Conservation (phyloP, 2,329 filamentous ascomycete genomes). For the Hawksworthiomyces lignivorus region DNA sequence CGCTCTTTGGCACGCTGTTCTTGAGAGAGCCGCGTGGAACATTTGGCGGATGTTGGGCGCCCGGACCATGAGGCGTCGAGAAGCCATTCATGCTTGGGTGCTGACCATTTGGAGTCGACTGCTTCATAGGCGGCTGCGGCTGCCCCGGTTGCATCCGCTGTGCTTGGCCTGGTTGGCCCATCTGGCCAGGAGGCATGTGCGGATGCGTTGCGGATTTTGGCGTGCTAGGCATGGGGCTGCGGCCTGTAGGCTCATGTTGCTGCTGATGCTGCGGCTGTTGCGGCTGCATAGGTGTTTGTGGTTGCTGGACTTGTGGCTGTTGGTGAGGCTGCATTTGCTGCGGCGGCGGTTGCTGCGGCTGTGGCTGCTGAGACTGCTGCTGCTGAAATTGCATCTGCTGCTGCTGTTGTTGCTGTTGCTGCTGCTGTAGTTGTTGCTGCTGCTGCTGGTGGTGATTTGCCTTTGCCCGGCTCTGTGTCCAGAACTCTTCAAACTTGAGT, state of each 20-base stretch:
- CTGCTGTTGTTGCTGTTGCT: conserved; percentile 15
- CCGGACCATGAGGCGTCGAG: conserved; percentile 34
- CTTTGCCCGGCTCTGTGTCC: conserved; percentile 46
- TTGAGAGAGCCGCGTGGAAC: conserved; percentile 36
- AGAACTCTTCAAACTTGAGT: conserved; percentile 66
- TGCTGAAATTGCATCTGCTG: conserved; percentile 31
- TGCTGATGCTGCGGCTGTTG: conserved; percentile 10
- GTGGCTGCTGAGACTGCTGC: conserved; percentile 32
- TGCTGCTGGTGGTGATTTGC: conserved; percentile 40
- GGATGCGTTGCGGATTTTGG: conserved; percentile 35
- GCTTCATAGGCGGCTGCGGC: conserved; percentile 36
- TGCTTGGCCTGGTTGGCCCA: conserved; percentile 25
- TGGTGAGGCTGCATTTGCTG: conserved; percentile 27
- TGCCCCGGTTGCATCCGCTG: conserved; percentile 28
- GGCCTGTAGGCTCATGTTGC: conserved; percentile 7
- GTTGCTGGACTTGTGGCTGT: conserved; percentile 32
- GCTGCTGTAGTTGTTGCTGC: conserved; percentile 10
- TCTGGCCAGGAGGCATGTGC: too few species aligned
- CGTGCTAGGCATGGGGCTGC: conserved; percentile 31
- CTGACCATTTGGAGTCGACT: conserved; percentile 38
- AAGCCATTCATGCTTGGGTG: conserved; percentile 43
- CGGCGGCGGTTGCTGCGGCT: conserved; percentile 29
- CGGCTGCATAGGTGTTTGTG: conserved; percentile 6
- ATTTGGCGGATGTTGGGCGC: conserved; percentile 34
- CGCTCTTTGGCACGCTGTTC: conserved; percentile 44